Percentiles rank a stretch among this genome's conserved stretches.
Evolutionary conservation across 306 rosid species (phyloP).

Genomic region (Acmispon strigosus): DNA sequence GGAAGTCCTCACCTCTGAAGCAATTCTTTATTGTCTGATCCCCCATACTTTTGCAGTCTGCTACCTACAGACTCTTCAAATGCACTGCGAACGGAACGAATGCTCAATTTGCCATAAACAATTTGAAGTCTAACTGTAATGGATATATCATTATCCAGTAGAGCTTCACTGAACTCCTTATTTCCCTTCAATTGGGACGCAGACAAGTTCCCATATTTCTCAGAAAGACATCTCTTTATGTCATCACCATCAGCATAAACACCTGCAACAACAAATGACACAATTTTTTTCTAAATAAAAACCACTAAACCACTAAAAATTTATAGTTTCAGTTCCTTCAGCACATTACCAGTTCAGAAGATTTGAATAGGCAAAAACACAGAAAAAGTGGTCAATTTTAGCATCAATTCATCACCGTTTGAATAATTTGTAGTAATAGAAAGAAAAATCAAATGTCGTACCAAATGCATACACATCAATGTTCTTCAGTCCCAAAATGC

Average conservation of each 20-base stretch:
- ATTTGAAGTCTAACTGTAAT: conserved; percentile 85
- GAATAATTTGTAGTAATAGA: neutral
- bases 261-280: conserved; percentile 44
- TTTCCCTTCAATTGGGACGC: conserved; percentile 45
- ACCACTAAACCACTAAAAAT: neutral
- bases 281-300: neutral
- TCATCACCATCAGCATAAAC: conserved; percentile 69
- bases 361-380: neutral
- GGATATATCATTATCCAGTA: conserved; percentile 68
- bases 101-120: conserved; percentile 75
- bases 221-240: conserved; percentile 39
- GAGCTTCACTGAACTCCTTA: conserved; percentile 53
- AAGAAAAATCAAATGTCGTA: conserved; percentile 10
- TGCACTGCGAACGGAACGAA: conserved; percentile 76
- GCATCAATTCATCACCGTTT: neutral
- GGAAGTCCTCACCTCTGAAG: conserved; percentile 63
- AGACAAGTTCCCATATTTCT: conserved; percentile 56
- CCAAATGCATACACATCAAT: conserved; percentile 89
- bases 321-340: neutral
- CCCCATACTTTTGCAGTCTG: conserved; percentile 70
- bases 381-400: neutral
- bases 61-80: conserved; percentile 85
- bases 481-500: conserved; percentile 71
- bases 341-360: neutral
- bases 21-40: conserved; percentile 60